These are phyloP conservation scores for Calonectria naviculata DNA, from an alignment of 2,329 filamentous ascomycete genomes.

Conservation along the genomic window DNA sequence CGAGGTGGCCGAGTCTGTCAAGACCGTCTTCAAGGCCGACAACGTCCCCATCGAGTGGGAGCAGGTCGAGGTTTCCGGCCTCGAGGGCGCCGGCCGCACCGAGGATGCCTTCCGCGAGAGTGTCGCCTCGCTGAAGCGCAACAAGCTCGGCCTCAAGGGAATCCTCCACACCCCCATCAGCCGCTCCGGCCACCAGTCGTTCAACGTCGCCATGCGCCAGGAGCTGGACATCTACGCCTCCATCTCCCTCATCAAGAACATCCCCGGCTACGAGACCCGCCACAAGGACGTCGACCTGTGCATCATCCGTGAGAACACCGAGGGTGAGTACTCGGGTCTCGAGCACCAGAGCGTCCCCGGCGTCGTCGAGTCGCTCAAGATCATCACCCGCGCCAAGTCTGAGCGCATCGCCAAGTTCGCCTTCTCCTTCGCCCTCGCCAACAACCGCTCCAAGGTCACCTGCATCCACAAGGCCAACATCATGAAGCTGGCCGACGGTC, in stretches of 20 bases:
- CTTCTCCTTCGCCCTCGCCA: conserved; percentile 96
- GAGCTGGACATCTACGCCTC: conserved; percentile 99
- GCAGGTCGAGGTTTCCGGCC: conserved; percentile 94
- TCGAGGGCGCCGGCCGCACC: conserved; percentile 83
- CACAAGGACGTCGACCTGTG: conserved; percentile 98
- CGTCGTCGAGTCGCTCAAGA: conserved; percentile 99
- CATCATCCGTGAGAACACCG: conserved; percentile 99
- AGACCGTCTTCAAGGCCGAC: conserved; percentile 99
- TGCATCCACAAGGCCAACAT: conserved; percentile 99
- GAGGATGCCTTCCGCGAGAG: conserved; percentile 97
- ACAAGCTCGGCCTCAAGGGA: conserved; percentile 99
- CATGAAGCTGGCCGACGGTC: conserved; percentile 99
- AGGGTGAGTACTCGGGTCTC: conserved; percentile 98
- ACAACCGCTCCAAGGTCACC: conserved; percentile 99
- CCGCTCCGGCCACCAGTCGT: conserved; percentile 96
- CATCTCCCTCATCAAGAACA: conserved; percentile 99
- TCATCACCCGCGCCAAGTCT: conserved; percentile 98
- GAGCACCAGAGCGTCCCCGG: conserved; percentile 98
- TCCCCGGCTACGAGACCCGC: conserved; percentile 96
- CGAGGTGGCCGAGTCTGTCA: conserved; percentile 97
- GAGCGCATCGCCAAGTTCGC: conserved; percentile 99
- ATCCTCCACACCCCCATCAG: conserved; percentile 98
- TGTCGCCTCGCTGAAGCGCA: conserved; percentile 94
- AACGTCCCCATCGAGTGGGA: conserved; percentile 99
- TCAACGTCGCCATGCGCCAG: conserved; percentile 99